Conservation (phyloP, 257 asterid genomes). For the Lycium barbarum region DNA sequence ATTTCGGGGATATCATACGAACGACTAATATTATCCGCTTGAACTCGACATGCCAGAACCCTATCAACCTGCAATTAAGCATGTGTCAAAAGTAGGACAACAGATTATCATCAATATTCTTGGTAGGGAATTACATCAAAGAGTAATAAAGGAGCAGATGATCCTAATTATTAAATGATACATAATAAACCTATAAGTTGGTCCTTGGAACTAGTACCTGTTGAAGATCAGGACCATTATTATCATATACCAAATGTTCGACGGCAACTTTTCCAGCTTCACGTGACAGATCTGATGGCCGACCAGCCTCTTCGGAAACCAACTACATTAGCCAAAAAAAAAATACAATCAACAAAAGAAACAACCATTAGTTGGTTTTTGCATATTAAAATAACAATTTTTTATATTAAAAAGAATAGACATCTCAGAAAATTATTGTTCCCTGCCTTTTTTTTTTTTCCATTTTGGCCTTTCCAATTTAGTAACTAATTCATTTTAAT, state of each 20-base stretch:
- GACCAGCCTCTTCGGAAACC: slow-evolving; percentile 40
- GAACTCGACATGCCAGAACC: slow-evolving; percentile 82
- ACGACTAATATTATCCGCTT: slow-evolving; percentile 46
- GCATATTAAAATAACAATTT: slow-evolving; percentile 1
- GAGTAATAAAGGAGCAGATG: slow-evolving; percentile 16
- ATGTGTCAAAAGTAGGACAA: slow-evolving; percentile 13
- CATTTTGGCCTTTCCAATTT: neutral
- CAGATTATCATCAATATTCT: neutral
- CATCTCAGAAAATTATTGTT: neutral
- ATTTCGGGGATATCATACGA: slow-evolving; percentile 37
- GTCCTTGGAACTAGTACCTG: slow-evolving; percentile 41
- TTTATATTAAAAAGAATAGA: neutral
- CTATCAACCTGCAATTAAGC: slow-evolving; percentile 74
- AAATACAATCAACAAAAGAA: slow-evolving; percentile 10
- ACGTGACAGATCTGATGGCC: slow-evolving; percentile 31
- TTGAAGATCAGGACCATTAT: slow-evolving; percentile 33
- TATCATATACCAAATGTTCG: slow-evolving; percentile 32
- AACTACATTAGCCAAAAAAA: slow-evolving; percentile 38
- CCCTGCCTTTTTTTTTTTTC: neutral
- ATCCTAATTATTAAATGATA: neutral
- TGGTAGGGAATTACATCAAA: neutral
- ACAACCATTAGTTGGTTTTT: neutral
- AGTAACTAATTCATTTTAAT: neutral
- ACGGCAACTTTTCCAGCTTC: slow-evolving; percentile 33
- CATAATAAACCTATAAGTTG: slow-evolving; percentile 12